phyloP scores from a whole-genome alignment of 164 flowering plant species.

The Nelumbo lutea region DNA sequence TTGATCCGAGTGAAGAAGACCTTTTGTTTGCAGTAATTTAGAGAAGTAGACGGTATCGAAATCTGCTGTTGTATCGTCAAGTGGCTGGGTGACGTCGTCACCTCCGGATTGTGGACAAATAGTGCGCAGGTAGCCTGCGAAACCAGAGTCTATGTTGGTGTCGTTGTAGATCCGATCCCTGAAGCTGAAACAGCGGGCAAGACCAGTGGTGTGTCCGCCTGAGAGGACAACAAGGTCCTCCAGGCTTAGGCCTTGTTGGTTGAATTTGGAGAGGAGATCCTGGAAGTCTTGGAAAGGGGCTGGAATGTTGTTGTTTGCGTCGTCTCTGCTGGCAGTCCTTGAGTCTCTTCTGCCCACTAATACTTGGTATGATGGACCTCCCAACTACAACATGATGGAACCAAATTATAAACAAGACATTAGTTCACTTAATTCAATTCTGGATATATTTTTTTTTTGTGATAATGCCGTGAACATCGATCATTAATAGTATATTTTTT shows the following conservation, averaged over 20 bases:
- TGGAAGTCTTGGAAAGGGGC: conserved; percentile 23
- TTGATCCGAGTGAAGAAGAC: conserved; percentile 32
- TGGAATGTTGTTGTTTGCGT: conserved; percentile 28
- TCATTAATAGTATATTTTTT: too few relatives aligned
- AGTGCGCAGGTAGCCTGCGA: conserved; percentile 10
- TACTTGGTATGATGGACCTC: conserved; percentile 31
- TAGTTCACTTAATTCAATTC: not conserved
- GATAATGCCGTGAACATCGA: not conserved
- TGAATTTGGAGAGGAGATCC: conserved; percentile 22
- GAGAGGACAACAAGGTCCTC: conserved; percentile 27
- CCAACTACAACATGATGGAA: conserved; percentile 19
- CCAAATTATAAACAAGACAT: not conserved
- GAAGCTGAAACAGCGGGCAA: conserved; percentile 22
- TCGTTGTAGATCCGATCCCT: conserved; percentile 24
- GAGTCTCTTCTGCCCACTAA: conserved; percentile 32
- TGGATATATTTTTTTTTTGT: not conserved
- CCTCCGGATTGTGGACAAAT: conserved; percentile 20
- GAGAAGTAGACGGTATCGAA: conserved; percentile 21
- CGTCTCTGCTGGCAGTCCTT: conserved; percentile 19
- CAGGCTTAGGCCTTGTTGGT: conserved; percentile 18
- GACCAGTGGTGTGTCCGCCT: conserved; percentile 26
- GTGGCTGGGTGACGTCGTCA: conserved; percentile 21
- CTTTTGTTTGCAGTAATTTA: conserved; percentile 19
- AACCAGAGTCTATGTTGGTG: conserved; percentile 13
- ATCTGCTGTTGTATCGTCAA: conserved; percentile 10